Evolutionary conservation across 2,329 filamentous ascomycete genomes (phyloP).

Genomic region (Colletotrichum tabaci): DNA sequence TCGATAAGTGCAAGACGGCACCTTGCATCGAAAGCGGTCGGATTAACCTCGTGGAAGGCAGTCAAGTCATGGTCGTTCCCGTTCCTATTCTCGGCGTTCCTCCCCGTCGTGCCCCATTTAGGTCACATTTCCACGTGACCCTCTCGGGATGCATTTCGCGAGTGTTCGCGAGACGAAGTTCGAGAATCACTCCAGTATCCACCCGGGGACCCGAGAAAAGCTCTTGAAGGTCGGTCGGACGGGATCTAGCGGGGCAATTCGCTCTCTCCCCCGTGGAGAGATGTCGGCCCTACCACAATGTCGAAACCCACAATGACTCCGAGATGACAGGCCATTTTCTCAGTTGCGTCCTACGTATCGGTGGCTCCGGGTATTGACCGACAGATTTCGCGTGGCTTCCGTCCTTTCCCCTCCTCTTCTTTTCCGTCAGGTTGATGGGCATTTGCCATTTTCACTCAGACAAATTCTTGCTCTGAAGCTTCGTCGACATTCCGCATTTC

Average conservation of each 20-base stretch:
- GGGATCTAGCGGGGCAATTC: conserved; percentile 13
- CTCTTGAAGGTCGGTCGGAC: background rate
- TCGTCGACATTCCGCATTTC: too few species aligned
- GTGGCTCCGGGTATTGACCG: conserved; percentile 36
- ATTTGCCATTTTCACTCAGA: background rate
- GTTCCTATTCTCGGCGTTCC: background rate
- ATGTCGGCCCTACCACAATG: conserved; percentile 38
- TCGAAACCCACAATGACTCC: conserved; percentile 39
- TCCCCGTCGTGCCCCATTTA: background rate
- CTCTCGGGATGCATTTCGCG: conserved; percentile 19
- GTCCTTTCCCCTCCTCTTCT: background rate
- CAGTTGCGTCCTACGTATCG: conserved; percentile 28
- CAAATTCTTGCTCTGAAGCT: too few species aligned
- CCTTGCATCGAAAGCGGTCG: background rate
- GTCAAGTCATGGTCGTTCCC: background rate
- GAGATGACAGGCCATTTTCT: conserved; percentile 34
- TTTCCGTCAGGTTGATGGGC: background rate
- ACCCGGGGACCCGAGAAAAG: conserved; percentile 11
- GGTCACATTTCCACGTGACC: background rate
- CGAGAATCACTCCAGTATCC: conserved; percentile 23
- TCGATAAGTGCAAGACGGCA: background rate
- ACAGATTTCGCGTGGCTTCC: conserved; percentile 21
- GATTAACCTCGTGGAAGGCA: background rate
- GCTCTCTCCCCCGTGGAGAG: conserved; percentile 33
- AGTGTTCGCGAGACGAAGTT: background rate